Conservation (phyloP, 257 asterid genomes). For the Lavandula angustifolia region DNA sequence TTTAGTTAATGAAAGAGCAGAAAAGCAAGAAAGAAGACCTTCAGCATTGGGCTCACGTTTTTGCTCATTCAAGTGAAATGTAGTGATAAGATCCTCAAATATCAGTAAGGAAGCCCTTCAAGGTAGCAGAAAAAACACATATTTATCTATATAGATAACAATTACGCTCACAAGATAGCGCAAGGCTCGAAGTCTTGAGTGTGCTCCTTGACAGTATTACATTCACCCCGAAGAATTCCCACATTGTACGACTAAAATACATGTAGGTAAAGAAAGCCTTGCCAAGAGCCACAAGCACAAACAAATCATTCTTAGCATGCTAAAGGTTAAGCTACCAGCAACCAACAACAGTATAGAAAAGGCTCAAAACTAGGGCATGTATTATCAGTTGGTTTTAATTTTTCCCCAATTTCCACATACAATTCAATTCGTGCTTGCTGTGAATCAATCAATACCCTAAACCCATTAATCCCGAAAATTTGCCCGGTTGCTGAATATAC, state of each 20-base stretch:
- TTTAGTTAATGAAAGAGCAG: background rate
- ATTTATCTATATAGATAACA: background rate
- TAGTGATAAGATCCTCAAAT: background rate
- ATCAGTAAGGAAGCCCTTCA: background rate
- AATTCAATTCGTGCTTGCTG: conserved; percentile 3
- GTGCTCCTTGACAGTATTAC: background rate
- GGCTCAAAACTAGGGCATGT: background rate
- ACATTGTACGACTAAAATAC: background rate
- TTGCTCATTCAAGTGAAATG: background rate
- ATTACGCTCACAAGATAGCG: background rate
- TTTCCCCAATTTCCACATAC: background rate
- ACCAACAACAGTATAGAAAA: background rate
- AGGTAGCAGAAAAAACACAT: background rate
- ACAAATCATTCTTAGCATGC: background rate
- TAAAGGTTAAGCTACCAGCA: background rate
- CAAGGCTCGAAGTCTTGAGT: background rate
- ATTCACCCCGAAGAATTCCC: background rate
- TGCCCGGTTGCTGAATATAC: background rate
- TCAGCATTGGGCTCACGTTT: background rate
- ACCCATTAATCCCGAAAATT: background rate
- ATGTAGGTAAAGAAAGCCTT: background rate
- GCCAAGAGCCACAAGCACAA: background rate
- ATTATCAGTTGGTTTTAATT: background rate
- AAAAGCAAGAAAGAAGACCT: background rate
- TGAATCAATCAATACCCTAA: background rate